phyloP scores from a whole-genome alignment of 2,329 filamentous ascomycete genomes.

The Sporothrix protearum region DNA sequence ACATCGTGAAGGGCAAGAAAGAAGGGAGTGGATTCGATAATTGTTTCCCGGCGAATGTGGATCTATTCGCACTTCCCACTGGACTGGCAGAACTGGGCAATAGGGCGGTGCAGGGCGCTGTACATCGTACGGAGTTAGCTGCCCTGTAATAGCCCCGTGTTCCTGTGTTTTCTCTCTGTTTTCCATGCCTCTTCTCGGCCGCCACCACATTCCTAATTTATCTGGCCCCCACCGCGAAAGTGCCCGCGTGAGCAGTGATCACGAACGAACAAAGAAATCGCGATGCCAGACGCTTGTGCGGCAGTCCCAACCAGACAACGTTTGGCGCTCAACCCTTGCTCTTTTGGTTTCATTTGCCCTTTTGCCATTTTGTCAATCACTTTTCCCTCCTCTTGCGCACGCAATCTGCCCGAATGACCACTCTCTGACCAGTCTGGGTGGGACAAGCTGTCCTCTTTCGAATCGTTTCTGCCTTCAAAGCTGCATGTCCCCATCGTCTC shows the following conservation, averaged over 20 bases:
- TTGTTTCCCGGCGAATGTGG: not conserved
- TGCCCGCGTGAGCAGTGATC: slow-evolving; percentile 11
- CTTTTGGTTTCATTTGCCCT: not conserved
- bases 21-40: not conserved
- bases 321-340: not conserved
- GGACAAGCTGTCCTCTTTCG: not conserved
- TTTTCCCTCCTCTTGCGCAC: not conserved
- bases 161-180: slow-evolving; percentile 12
- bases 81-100: not conserved
- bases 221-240: not conserved
- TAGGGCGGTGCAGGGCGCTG: not conserved
- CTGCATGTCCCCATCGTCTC: not conserved
- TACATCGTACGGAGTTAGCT: not conserved
- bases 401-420: not conserved
- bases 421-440: not conserved
- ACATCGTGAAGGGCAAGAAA: not conserved
- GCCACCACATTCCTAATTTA: not conserved
- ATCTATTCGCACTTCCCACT: not conserved
- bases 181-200: not conserved
- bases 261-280: not conserved
- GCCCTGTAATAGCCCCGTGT: not conserved
- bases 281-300: slow-evolving; percentile 11
- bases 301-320: not conserved
- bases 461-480: not conserved
- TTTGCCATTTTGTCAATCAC: not conserved